A percentile compares a stretch with the other conserved stretches of the same genome.
phyloP scores from a whole-genome alignment of 2,329 filamentous ascomycete species.

The Venturia effusa region DNA sequence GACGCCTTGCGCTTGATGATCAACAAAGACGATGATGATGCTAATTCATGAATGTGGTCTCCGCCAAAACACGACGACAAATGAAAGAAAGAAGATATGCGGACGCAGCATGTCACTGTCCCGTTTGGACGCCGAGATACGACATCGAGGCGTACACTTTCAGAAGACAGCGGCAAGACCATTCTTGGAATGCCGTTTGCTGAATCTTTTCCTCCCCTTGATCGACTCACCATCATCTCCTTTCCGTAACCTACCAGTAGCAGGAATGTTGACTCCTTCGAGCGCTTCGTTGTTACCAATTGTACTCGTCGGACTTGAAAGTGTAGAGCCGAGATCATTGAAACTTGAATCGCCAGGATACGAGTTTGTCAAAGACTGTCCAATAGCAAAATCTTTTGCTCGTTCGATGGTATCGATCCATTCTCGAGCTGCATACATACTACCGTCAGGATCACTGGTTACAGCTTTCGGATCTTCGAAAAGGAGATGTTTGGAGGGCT shows the following conservation, averaged over 20 bases:
- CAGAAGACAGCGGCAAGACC: slow-evolving; percentile 12
- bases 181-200: slow-evolving; percentile 87
- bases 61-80: background rate
- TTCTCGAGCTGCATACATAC: slow-evolving; percentile 65
- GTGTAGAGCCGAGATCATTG: slow-evolving; percentile 37
- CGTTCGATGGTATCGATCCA: slow-evolving; percentile 87
- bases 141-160: background rate
- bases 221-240: slow-evolving; percentile 38
- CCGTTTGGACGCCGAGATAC: background rate
- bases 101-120: background rate
- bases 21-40: slow-evolving; percentile 1
- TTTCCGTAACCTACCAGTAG: slow-evolving; percentile 27
- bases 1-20: slow-evolving; percentile 6
- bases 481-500: slow-evolving; percentile 62
- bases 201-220: slow-evolving; percentile 60
- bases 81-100: background rate
- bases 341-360: slow-evolving; percentile 46
- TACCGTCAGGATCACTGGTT: slow-evolving; percentile 49
- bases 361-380: slow-evolving; percentile 55
- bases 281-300: slow-evolving; percentile 42
- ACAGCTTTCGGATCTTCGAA: slow-evolving; percentile 87
- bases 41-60: slow-evolving; percentile 2
- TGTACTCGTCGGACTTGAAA: slow-evolving; percentile 71
- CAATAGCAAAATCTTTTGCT: slow-evolving; percentile 72
- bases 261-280: slow-evolving; percentile 39